Conservation (phyloP, 225 moss, liverwort and hornwort species). For the Sphagnum contortum region DNA sequence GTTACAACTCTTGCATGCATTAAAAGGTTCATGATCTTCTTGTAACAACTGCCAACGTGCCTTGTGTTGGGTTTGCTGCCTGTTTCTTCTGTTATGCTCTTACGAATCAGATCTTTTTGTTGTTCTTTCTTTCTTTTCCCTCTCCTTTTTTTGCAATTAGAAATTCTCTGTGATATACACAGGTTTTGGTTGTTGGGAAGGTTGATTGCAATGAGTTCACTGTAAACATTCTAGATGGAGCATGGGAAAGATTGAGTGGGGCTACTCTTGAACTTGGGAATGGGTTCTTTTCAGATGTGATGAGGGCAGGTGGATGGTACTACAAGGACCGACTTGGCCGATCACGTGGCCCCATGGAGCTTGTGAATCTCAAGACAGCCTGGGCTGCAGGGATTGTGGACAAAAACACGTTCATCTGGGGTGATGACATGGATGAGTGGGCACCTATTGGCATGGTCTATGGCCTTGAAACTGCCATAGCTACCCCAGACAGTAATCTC, state of each 20-base stretch:
- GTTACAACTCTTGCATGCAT: no score
- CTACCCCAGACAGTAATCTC: conserved; percentile 61
- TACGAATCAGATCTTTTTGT: no score
- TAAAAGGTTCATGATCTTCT: no score
- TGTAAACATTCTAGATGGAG: no score
- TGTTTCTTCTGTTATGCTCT: not conserved
- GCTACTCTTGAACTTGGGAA: no score
- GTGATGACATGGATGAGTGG: conserved; percentile 99
- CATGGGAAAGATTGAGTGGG: no score
- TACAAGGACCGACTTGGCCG: conserved; percentile 96
- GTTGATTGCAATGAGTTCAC: no score
- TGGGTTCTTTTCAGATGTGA: conserved; percentile 30
- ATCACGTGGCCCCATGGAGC: conserved; percentile 89
- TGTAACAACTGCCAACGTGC: no score
- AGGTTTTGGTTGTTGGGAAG: no score
- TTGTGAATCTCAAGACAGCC: conserved; percentile 85
- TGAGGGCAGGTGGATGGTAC: conserved; percentile 97
- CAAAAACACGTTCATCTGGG: conserved; percentile 99
- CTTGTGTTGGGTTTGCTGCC: not conserved
- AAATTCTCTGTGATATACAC: no score
- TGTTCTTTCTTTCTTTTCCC: no score
- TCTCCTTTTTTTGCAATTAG: no score
- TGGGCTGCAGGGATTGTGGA: conserved; percentile 98
- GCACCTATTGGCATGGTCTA: conserved; percentile 97
- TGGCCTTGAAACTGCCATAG: conserved; percentile 64